Percentiles rank a stretch among this genome's conserved stretches.
Evolutionary conservation across 768 basidiomycete species (phyloP).

Genomic region (Boletus pseudopeckii): DNA sequence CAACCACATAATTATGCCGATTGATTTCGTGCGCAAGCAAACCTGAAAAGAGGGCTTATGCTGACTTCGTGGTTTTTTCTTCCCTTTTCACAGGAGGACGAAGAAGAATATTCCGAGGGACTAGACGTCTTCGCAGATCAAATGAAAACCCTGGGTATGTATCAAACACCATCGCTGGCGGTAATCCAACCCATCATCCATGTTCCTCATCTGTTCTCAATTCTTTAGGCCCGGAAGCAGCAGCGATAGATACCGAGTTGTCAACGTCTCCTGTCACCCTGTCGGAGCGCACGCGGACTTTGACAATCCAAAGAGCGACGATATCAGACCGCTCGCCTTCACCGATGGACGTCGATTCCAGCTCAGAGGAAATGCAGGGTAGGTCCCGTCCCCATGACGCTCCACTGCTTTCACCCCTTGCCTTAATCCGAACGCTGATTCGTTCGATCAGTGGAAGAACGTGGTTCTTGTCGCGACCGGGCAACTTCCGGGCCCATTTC

Average conservation of each 20-base stretch:
- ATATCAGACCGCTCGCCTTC: slow-evolving; percentile 14
- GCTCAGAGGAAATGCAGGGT: slow-evolving; percentile 16
- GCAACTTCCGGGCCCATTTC: background rate
- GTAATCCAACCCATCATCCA: background rate
- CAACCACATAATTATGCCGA: slow-evolving; percentile 7
- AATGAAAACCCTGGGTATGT: slow-evolving; percentile 14
- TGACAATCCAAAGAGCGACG: slow-evolving; percentile 9
- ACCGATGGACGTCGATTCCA: slow-evolving; percentile 23
- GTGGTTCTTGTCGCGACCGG: slow-evolving; percentile 5
- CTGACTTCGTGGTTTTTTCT: slow-evolving; percentile 2
- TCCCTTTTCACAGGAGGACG: slow-evolving; percentile 20
- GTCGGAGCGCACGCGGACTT: slow-evolving; percentile 24
- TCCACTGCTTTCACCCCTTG: background rate
- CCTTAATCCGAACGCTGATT: slow-evolving; percentile 4
- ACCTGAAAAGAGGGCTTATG: background rate
- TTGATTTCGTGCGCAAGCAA: slow-evolving; percentile 21
- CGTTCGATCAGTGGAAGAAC: slow-evolving; percentile 9
- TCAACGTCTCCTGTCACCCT: slow-evolving; percentile 7
- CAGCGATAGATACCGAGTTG: slow-evolving; percentile 14
- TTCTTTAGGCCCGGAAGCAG: slow-evolving; percentile 6
- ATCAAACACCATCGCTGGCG: background rate
- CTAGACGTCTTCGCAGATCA: slow-evolving; percentile 12
- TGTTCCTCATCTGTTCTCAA: background rate
- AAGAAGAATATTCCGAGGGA: slow-evolving; percentile 21
- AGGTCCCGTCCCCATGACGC: background rate